A percentile compares a stretch with the other conserved stretches of the same genome.
Conservation (phyloP, 768 basidiomycete genomes). For the Lactarius deliciosus region DNA sequence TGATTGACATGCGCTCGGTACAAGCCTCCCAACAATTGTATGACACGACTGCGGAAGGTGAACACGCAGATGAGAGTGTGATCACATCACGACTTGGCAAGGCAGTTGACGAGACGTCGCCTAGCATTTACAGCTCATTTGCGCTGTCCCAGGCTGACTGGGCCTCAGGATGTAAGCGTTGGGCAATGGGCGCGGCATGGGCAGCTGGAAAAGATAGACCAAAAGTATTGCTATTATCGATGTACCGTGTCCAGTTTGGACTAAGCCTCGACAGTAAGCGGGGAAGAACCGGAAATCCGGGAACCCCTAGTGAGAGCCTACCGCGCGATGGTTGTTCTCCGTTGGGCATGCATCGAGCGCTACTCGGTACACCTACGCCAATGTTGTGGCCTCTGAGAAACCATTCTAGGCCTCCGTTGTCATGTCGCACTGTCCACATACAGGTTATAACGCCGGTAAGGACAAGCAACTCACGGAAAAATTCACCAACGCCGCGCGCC, state of each 20-base stretch:
- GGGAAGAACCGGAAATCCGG: not conserved
- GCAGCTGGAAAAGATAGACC: no score
- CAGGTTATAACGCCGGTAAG: not conserved
- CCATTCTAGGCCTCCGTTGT: not conserved
- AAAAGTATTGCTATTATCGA: not conserved
- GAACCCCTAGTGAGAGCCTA: not conserved
- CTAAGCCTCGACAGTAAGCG: not conserved
- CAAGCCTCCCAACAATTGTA: not conserved
- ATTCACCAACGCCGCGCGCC: not conserved
- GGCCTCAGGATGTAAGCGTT: no score
- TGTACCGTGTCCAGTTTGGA: not conserved
- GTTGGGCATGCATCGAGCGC: not conserved
- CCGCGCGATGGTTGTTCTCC: not conserved
- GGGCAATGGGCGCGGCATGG: no score
- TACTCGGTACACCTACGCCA: not conserved
- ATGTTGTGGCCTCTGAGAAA: not conserved
- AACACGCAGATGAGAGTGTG: conserved; percentile 24
- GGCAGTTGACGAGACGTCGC: conserved; percentile 72
- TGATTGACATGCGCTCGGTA: not conserved
- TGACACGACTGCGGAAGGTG: not conserved
- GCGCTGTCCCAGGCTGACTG: conserved; percentile 31
- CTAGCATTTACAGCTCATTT: conserved; percentile 56
- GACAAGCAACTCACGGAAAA: not conserved
- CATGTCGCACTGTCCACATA: not conserved
- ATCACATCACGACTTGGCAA: conserved; percentile 39